Conservation (phyloP, 169 alveolate species). For the Cryptosporidium canis region DNA sequence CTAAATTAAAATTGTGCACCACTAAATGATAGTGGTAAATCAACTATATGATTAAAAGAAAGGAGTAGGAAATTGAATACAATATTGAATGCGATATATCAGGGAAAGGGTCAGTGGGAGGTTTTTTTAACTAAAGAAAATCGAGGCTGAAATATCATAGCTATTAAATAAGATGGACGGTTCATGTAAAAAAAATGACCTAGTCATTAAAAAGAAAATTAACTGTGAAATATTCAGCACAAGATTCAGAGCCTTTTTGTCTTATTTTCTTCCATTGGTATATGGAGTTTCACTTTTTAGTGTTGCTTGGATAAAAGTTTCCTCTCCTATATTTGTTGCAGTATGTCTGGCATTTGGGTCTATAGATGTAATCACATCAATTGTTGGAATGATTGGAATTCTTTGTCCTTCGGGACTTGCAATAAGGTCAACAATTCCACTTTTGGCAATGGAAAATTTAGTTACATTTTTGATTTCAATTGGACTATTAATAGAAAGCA, state of each 20-base stretch:
- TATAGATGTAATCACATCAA: slow-evolving; percentile 65
- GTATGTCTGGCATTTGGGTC: slow-evolving; percentile 68
- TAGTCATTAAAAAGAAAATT: background rate
- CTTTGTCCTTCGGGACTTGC: slow-evolving; percentile 67
- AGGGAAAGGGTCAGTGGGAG: background rate
- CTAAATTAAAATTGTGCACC: slow-evolving; percentile 6
- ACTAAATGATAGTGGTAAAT: background rate
- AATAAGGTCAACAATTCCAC: slow-evolving; percentile 70
- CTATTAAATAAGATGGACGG: background rate
- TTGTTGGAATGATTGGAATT: slow-evolving; percentile 69
- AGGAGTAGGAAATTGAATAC: background rate
- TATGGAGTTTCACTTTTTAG: slow-evolving; percentile 61
- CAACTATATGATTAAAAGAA: background rate
- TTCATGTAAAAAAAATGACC: background rate
- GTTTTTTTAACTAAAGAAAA: background rate
- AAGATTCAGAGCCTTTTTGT: slow-evolving; percentile 65
- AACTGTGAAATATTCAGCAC: slow-evolving; percentile 39
- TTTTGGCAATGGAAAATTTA: slow-evolving; percentile 63
- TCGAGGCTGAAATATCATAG: too few species aligned
- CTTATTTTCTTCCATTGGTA: slow-evolving; percentile 67
- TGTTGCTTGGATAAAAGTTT: slow-evolving; percentile 66
- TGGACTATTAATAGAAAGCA: slow-evolving; percentile 52
- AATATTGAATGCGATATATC: background rate
- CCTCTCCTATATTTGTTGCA: slow-evolving; percentile 70
- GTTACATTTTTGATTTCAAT: slow-evolving; percentile 63